These are phyloP conservation scores for Colletotrichum sp. DNA, from an alignment of 2,329 filamentous ascomycete genomes.

Conservation along the genomic window DNA sequence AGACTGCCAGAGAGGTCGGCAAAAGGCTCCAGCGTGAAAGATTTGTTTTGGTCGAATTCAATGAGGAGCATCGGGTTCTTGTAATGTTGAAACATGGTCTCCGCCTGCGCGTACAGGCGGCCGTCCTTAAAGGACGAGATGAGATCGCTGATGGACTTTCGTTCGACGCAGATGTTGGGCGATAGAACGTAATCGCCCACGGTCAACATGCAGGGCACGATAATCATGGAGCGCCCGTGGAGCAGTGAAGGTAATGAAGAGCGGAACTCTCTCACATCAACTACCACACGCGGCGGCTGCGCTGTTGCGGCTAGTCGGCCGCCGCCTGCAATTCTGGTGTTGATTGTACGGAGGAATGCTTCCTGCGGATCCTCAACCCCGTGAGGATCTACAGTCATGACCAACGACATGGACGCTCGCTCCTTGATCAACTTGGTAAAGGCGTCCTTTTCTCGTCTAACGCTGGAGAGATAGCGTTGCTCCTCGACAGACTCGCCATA, in stretches of 20 bases:
- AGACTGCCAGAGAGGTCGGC: conserved; percentile 70
- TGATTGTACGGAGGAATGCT: conserved; percentile 90
- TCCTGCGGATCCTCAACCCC: conserved; percentile 84
- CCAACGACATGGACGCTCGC: conserved; percentile 89
- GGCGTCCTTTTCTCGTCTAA: conserved; percentile 94
- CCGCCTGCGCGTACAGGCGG: conserved; percentile 87
- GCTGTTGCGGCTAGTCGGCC: conserved; percentile 84
- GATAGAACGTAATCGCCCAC: conserved; percentile 96
- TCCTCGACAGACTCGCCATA: conserved; percentile 96
- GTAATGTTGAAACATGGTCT: conserved; percentile 95
- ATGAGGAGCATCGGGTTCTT: conserved; percentile 89
- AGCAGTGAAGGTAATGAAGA: conserved; percentile 90
- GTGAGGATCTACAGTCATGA: conserved; percentile 75
- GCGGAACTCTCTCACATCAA: conserved; percentile 95
- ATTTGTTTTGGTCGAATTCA: conserved; percentile 97
- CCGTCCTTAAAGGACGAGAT: conserved; percentile 93
- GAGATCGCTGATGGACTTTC: conserved; percentile 90
- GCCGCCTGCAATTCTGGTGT: conserved; percentile 94
- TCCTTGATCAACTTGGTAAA: conserved; percentile 96
- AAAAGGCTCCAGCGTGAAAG: conserved; percentile 89
- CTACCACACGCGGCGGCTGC: conserved; percentile 86
- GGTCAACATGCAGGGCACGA: conserved; percentile 94
- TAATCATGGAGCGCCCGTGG: conserved; percentile 85
- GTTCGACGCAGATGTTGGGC: conserved; percentile 89
- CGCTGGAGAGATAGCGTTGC: conserved; percentile 86